Base-by-base conservation (phyloP, 2,329 filamentous ascomycete genomes). In the Penicillium glabrum region DNA sequence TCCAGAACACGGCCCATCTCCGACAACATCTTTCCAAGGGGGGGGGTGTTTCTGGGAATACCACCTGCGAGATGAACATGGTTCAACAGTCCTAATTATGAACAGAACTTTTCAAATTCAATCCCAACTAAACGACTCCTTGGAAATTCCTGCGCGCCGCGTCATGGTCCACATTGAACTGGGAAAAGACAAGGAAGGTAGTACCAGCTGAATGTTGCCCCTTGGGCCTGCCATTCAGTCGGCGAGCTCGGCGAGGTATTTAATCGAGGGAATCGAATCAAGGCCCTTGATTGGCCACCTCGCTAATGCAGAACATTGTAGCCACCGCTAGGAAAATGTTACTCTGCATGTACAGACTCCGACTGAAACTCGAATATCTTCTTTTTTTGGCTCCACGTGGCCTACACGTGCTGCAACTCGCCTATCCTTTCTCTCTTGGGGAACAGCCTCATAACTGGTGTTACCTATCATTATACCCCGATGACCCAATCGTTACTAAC, bases 361-460 rank as follows among this genome's bases (percentile, higher is more conserved):
- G 45, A 23, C 41, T 55, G 59, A 60, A 56, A 56, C 31, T 37
- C 21, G 31, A 23, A 31, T 21, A 37, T 33, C n/a, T 29, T 46
- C 16, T 46, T 19, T 29, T 46, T 33, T 46, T 29, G 45, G 45
- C 53, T 41, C 62, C 64, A 66, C 64, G 64, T 66, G 64, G 61
- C 47, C 57, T 50, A 64, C 61, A 63, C 63, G 58, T 66, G 62
- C 58, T 58, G 54, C 53, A 60, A 41, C 44, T 65, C 64, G 64
- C 62, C 56, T 66, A 62, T 56, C 44, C 51, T 60, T 48, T 43
- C 63, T 64, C 21, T 31, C 47, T 58, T 61, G 10, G 5, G 59
- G 39, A 29, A 37, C 56, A 48, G 51, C 35, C 54, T 53, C 46
- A 57, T 50, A 31, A 31, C 21, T 51, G 23, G 51, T 54, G 54